Percentiles rank a stretch among this genome's conserved stretches.
These are phyloP conservation scores for Clarkia xantiana DNA, from an alignment of 345 rosid genomes.

Conservation along the genomic window DNA sequence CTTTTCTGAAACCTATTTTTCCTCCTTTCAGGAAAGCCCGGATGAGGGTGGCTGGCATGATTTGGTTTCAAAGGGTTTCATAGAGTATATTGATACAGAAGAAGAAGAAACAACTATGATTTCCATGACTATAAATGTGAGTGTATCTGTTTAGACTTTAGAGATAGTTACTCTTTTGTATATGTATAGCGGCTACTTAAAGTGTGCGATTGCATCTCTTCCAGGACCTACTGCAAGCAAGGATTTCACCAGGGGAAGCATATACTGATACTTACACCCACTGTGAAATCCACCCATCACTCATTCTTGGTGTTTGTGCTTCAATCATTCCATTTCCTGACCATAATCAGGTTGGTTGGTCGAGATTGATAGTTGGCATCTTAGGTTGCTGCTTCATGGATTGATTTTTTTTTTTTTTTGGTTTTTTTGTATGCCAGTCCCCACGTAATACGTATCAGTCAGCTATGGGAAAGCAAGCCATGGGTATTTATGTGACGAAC, in stretches of 20 bases:
- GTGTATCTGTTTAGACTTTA: conserved; percentile 8
- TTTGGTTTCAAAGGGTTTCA: conserved; percentile 71
- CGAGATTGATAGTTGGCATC: not conserved
- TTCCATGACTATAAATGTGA: conserved; percentile 94
- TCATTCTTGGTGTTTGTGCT: conserved; percentile 94
- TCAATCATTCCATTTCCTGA: conserved; percentile 99
- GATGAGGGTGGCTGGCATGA: conserved; percentile 97
- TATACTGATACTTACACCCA: conserved; percentile 83
- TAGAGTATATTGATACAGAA: conserved; percentile 92
- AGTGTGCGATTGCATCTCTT: conserved; percentile 1
- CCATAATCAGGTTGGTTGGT: conserved; percentile 66
- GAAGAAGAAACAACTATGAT: conserved; percentile 99
- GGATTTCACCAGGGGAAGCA: conserved; percentile 61
- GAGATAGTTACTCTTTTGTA: no score
- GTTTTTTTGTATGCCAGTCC: conserved; percentile 32
- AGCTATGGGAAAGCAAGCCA: conserved; percentile 99
- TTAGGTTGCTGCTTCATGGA: conserved; percentile 1
- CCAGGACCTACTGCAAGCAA: conserved; percentile 88
- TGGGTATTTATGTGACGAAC: conserved; percentile 97
- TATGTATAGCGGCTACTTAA: no score
- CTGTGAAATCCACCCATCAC: conserved; percentile 96
- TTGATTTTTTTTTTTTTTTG: not conserved
- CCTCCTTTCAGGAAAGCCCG: conserved; percentile 42
- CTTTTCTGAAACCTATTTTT: not conserved
- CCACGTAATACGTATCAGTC: conserved; percentile 99